A percentile compares a stretch with the other conserved stretches of the same genome.
These are phyloP conservation scores for Pestalotiopsis sp. DNA, from an alignment of 2,329 filamentous ascomycete genomes.

Conservation along the genomic window DNA sequence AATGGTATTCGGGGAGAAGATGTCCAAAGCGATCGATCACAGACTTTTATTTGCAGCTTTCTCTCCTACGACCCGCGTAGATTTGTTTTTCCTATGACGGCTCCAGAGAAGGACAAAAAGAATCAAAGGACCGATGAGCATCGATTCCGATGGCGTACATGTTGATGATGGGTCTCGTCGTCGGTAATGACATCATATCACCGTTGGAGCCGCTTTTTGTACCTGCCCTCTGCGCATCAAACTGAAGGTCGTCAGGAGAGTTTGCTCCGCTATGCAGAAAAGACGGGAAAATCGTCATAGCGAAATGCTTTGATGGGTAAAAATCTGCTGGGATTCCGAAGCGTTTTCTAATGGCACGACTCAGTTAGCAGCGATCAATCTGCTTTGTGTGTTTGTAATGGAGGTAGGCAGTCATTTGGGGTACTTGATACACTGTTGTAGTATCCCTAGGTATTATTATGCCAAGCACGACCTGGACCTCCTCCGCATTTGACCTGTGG, in stretches of 20 bases:
- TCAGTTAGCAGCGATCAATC: too few species aligned
- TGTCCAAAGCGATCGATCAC: neutral
- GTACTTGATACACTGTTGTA: too few species aligned
- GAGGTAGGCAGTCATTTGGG: neutral
- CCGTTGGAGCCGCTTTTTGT: constrained; percentile 8
- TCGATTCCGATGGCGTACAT: neutral
- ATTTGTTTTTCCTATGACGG: neutral
- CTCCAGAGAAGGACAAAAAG: neutral
- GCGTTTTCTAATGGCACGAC: neutral
- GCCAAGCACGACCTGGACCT: too few species aligned
- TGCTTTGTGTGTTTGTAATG: too few species aligned
- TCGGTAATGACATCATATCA: constrained; percentile 11
- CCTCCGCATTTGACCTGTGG: too few species aligned
- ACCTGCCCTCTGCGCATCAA: neutral
- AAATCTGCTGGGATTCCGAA: neutral
- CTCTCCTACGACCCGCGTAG: neutral
- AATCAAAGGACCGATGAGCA: neutral
- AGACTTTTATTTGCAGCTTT: neutral
- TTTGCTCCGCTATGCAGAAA: neutral
- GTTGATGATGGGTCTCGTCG: constrained; percentile 3
- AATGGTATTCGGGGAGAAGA: neutral
- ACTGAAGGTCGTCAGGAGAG: neutral
- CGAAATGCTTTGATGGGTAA: neutral
- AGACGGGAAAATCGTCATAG: neutral
- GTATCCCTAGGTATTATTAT: too few species aligned